Conservation (phyloP, 768 basidiomycete species). For the Leccinellum albellum region DNA sequence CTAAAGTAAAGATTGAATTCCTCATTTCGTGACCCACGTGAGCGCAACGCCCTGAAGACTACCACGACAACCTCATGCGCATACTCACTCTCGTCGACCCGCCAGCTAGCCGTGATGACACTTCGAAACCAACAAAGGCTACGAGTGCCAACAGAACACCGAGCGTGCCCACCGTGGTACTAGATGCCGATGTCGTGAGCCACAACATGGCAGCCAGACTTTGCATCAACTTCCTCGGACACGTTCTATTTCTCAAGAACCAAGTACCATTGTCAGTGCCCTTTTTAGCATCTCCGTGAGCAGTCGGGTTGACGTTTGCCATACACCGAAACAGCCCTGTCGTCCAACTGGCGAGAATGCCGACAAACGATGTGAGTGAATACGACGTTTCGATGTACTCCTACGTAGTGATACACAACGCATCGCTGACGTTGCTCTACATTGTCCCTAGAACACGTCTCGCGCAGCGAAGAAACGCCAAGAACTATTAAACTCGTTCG, state of each 20-base stretch:
- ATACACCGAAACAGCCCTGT: conserved; percentile 48
- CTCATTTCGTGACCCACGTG: too few species aligned
- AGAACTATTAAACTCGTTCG: conserved; percentile 63
- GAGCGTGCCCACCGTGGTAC: conserved; percentile 32
- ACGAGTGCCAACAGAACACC: not conserved
- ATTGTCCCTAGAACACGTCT: conserved; percentile 35
- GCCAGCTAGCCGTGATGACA: not conserved
- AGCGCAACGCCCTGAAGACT: too few species aligned
- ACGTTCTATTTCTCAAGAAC: conserved; percentile 73
- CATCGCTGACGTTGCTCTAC: too few species aligned
- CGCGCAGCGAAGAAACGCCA: conserved; percentile 55
- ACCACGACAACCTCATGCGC: conserved; percentile 6
- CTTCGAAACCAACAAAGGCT: not conserved
- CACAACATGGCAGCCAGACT: conserved; percentile 62
- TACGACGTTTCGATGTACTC: not conserved
- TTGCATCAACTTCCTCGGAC: conserved; percentile 58
- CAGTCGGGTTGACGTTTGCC: not conserved
- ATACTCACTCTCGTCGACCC: conserved; percentile 3
- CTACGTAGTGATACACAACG: too few species aligned
- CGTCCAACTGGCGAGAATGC: conserved; percentile 56
- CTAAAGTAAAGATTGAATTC: too few species aligned
- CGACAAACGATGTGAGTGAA: conserved; percentile 41
- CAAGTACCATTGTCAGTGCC: conserved; percentile 72
- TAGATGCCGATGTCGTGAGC: conserved; percentile 52
- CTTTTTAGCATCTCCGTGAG: not conserved